Evolutionary conservation across 1,139 yeast species (phyloP).

Genomic region (Spathaspora sp.): DNA sequence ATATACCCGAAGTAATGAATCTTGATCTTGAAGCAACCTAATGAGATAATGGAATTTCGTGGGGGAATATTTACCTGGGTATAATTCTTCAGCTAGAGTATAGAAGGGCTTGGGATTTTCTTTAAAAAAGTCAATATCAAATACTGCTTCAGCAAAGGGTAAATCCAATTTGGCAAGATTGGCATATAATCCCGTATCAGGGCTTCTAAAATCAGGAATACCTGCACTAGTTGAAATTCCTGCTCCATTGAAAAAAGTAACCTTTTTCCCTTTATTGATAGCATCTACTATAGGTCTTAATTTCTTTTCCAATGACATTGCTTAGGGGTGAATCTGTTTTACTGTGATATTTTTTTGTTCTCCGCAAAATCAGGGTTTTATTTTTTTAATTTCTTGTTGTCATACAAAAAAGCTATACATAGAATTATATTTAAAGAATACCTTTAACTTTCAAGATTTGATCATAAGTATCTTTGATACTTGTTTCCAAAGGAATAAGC

Average conservation of each 20-base stretch:
- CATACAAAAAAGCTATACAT: background rate
- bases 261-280: slow-evolving; percentile 27
- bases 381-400: no score
- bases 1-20: slow-evolving; percentile 64
- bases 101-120: slow-evolving; percentile 82
- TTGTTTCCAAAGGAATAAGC: slow-evolving; percentile 27
- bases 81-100: slow-evolving; percentile 77
- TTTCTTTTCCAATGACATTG: slow-evolving; percentile 14
- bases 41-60: slow-evolving; percentile 78
- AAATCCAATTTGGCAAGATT: slow-evolving; percentile 71
- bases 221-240: slow-evolving; percentile 94
- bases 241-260: slow-evolving; percentile 73
- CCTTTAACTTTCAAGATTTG: slow-evolving; percentile 32
- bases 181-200: slow-evolving; percentile 85
- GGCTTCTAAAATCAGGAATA: slow-evolving; percentile 92
- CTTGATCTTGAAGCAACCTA: slow-evolving; percentile 62
- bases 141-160: slow-evolving; percentile 95
- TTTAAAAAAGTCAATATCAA: slow-evolving; percentile 79
- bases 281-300: slow-evolving; percentile 23
- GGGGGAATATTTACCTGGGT: slow-evolving; percentile 85
- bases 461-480: slow-evolving; percentile 38
- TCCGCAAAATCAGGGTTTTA: no score
- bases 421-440: slow-evolving; percentile 1
- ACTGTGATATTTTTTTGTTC: background rate
- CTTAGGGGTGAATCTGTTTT: background rate